Percentiles rank a stretch among this genome's conserved stretches.
phyloP scores from a whole-genome alignment of 805 yeast species.

The Starmerella riodocensis region DNA sequence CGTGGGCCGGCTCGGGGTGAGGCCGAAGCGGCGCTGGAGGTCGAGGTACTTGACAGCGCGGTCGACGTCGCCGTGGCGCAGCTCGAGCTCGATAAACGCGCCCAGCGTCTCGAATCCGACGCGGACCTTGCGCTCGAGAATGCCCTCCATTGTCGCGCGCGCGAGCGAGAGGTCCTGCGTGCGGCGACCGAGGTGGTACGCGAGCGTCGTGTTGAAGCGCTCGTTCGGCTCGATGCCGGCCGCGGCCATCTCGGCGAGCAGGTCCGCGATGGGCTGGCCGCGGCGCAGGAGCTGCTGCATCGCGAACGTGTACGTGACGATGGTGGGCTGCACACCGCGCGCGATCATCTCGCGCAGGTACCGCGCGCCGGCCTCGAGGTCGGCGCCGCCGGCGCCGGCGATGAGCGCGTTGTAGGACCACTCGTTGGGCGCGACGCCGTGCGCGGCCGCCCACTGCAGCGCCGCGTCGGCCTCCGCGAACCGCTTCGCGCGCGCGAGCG shows the following conservation, averaged over 20 bases:
- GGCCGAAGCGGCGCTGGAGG: slow-evolving; percentile 19
- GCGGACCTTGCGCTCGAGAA: slow-evolving; percentile 17
- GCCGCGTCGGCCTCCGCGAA: slow-evolving; percentile 36
- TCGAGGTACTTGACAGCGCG: slow-evolving; percentile 17
- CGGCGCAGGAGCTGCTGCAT: slow-evolving; percentile 42
- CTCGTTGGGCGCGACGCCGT: slow-evolving; percentile 34
- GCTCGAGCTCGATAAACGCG: slow-evolving; percentile 25
- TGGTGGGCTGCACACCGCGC: slow-evolving; percentile 38
- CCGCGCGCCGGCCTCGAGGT: slow-evolving; percentile 32
- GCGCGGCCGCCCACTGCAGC: slow-evolving; percentile 27
- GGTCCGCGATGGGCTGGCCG: slow-evolving; percentile 31
- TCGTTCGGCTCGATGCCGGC: slow-evolving; percentile 30
- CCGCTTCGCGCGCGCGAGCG: slow-evolving; percentile 32
- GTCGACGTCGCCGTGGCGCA: slow-evolving; percentile 19
- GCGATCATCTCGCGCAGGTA: slow-evolving; percentile 36
- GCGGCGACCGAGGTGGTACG: slow-evolving; percentile 40
- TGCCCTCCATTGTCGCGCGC: slow-evolving; percentile 30
- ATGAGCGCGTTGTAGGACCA: slow-evolving; percentile 43
- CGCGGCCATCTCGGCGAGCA: slow-evolving; percentile 32
- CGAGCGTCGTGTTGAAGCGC: slow-evolving; percentile 38
- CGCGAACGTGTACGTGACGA: slow-evolving; percentile 49
- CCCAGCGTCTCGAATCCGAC: slow-evolving; percentile 24
- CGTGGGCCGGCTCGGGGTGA: slow-evolving; percentile 22
- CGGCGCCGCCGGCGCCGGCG: slow-evolving; percentile 30
- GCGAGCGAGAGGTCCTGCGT: slow-evolving; percentile 41